phyloP scores from a whole-genome alignment of 225 moss, liverwort and hornwort species.

The Polytrichum formosum region DNA sequence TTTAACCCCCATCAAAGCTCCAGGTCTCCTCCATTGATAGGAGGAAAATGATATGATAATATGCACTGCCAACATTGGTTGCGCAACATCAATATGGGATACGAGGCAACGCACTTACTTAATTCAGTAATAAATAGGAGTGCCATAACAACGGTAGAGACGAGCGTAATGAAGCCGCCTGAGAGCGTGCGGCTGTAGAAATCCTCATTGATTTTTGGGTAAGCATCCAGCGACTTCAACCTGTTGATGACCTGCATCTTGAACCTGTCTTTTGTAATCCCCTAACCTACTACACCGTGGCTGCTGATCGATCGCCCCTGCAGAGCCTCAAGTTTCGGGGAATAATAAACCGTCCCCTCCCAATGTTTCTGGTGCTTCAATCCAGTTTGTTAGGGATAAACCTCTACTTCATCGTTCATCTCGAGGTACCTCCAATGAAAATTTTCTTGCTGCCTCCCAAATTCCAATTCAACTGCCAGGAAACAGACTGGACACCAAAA shows the following conservation, averaged over 20 bases:
- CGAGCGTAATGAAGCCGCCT: conserved; percentile 65
- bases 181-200: conserved; percentile 69
- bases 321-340: not conserved
- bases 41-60: no score
- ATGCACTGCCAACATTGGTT: no score
- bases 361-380: conserved; percentile 2
- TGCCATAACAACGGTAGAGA: conserved; percentile 58
- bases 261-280: not conserved
- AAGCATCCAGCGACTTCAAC: conserved; percentile 67
- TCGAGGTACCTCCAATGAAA: no score
- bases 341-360: no score
- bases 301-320: conserved; percentile 5
- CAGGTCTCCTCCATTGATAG: no score
- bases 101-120: conserved; percentile 40
- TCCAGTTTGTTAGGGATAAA: no score
- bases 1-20: no score
- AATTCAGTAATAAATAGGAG: conserved; percentile 62
- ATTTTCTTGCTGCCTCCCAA: no score
- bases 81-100: no score
- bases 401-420: no score
- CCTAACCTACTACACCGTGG: conserved; percentile 8
- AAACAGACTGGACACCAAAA: no score
- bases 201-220: conserved; percentile 72
- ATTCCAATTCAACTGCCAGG: no score
- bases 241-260: conserved; percentile 57